Conservation (phyloP, 2,329 filamentous ascomycete species). For the Daldinia sp. region DNA sequence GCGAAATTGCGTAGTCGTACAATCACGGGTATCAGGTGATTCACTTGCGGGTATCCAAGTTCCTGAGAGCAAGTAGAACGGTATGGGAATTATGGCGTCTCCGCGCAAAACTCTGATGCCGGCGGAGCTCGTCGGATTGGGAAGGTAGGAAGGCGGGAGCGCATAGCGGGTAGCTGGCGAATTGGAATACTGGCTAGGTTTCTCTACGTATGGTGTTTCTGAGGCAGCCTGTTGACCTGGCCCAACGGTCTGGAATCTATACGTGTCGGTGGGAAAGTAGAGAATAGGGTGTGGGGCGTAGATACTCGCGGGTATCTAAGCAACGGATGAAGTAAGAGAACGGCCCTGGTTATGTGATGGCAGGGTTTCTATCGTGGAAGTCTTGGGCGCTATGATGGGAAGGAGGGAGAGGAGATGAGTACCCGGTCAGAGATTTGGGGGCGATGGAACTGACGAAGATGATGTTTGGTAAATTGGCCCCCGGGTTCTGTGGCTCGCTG, state of each 20-base stretch:
- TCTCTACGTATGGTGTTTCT: background rate
- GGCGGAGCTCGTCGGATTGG: constrained; percentile 18
- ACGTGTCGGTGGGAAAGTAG: constrained; percentile 17
- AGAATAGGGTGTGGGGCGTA: background rate
- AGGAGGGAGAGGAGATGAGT: too few relatives aligned
- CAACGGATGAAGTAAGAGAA: too few relatives aligned
- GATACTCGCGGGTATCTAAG: too few relatives aligned
- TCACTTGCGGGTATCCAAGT: background rate
- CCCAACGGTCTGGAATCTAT: constrained; percentile 20
- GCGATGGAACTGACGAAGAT: too few relatives aligned
- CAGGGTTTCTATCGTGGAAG: too few relatives aligned
- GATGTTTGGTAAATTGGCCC: too few relatives aligned
- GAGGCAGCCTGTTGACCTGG: constrained; percentile 3
- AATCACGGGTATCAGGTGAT: background rate
- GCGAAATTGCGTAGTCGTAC: constrained; percentile 15
- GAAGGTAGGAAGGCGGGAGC: constrained; percentile 14
- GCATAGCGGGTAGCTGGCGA: background rate
- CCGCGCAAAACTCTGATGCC: constrained; percentile 8
- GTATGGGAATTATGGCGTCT: background rate
- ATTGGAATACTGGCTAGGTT: constrained; percentile 5
- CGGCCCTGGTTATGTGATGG: background rate
- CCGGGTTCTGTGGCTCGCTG: too few relatives aligned
- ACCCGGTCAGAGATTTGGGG: background rate
- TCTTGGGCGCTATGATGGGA: too few relatives aligned
- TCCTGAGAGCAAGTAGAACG: background rate